Conservation (phyloP, 163 green algal genomes). For the Chloromonas sp. region DNA sequence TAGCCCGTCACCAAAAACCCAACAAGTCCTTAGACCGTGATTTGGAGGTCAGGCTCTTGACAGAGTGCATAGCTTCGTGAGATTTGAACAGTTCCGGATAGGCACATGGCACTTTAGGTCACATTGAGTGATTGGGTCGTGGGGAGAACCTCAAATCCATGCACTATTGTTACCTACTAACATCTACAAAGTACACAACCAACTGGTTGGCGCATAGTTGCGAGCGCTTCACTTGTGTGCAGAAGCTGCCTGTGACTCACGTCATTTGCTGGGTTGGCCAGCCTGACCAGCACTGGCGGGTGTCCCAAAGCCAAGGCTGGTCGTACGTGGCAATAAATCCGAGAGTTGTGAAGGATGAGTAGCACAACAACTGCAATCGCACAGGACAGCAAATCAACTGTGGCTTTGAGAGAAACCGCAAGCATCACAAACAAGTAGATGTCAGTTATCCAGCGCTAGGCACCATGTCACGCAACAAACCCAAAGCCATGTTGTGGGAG, state of each 20-base stretch:
- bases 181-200: not conserved
- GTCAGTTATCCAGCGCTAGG: not conserved
- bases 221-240: not conserved
- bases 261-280: conserved; percentile 47
- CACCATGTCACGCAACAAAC: not conserved
- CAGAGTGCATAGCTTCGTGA: too few species aligned
- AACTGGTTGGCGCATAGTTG: not conserved
- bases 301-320: conserved; percentile 48
- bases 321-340: conserved; percentile 28
- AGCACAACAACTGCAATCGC: conserved; percentile 41
- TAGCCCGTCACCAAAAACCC: not conserved
- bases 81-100: too few species aligned
- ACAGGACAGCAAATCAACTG: not conserved
- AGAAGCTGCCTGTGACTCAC: conserved; percentile 19
- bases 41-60: too few species aligned
- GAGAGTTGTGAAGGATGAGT: conserved; percentile 36
- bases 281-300: conserved; percentile 42
- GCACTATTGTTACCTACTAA: too few species aligned
- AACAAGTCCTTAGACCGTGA: too few species aligned
- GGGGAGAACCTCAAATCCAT: too few species aligned
- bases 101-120: too few species aligned
- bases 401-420: too few species aligned
- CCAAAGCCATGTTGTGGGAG: not conserved
- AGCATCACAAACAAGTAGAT: too few species aligned
- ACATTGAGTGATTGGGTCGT: too few species aligned